Percentiles rank a stretch among this genome's conserved stretches.
Conservation (phyloP, 371 early-diverging fungal species). For the Rhizopus delemar region DNA sequence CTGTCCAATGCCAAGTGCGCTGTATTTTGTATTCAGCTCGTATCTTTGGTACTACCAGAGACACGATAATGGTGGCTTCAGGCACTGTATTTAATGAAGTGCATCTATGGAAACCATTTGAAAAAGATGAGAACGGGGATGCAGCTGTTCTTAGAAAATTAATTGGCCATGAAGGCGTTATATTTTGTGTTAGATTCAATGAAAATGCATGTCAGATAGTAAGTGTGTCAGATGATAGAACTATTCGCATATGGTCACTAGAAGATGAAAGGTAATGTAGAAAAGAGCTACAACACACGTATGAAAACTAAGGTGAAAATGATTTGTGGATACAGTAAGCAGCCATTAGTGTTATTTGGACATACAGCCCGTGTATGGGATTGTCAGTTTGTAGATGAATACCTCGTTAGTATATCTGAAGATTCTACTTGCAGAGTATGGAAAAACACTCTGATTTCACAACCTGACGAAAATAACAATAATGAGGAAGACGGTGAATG, state of each 20-base stretch:
- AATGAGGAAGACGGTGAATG: conserved; percentile 51
- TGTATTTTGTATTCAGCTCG: conserved; percentile 75
- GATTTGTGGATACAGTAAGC: conserved; percentile 25
- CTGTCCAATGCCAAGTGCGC: conserved; percentile 55
- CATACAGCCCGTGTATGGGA: conserved; percentile 86
- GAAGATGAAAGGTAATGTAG: conserved; percentile 25
- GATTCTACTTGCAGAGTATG: conserved; percentile 85
- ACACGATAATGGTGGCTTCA: conserved; percentile 62
- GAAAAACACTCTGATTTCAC: conserved; percentile 51
- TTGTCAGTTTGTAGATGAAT: conserved; percentile 62
- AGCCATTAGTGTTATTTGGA: conserved; percentile 66
- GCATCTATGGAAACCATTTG: conserved; percentile 66
- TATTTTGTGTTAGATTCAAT: conserved; percentile 79
- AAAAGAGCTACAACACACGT: not conserved
- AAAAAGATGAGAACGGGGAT: conserved; percentile 38
- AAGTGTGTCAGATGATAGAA: conserved; percentile 86
- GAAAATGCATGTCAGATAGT: conserved; percentile 57
- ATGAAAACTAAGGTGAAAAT: not conserved
- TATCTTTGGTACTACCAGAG: conserved; percentile 57
- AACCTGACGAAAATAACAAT: conserved; percentile 19
- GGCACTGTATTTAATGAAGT: conserved; percentile 88
- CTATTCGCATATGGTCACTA: conserved; percentile 77
- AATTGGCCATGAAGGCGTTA: conserved; percentile 77
- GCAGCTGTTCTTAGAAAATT: conserved; percentile 54
- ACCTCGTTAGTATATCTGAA: conserved; percentile 69